Conservation (phyloP, 176 grass and related monocot species). For the Rhipidocladum racemiflorum region DNA sequence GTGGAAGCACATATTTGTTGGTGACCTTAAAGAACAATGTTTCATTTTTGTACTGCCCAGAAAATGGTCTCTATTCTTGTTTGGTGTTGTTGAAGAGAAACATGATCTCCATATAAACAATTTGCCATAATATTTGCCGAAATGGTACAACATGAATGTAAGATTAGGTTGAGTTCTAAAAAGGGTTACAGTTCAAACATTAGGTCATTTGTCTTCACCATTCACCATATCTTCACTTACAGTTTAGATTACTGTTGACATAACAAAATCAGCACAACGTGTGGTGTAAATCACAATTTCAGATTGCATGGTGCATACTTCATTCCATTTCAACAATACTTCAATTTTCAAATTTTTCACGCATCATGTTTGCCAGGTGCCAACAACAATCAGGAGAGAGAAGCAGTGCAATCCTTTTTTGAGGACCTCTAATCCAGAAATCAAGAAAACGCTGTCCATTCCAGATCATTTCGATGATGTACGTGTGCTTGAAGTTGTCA, state of each 20-base stretch:
- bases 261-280: background rate
- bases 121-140: background rate
- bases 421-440: conserved; percentile 74
- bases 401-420: conserved; percentile 97
- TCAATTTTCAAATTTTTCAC: background rate
- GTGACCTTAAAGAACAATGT: background rate
- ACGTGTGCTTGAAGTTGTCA: conserved; percentile 64
- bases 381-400: conserved; percentile 80
- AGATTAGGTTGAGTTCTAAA: background rate
- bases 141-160: background rate
- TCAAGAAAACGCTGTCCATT: conserved; percentile 64
- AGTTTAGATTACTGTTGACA: background rate
- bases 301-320: background rate
- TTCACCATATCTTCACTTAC: background rate
- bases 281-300: background rate
- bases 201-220: background rate
- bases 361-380: conserved; percentile 50
- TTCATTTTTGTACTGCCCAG: background rate
- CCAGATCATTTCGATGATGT: conserved; percentile 66
- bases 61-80: background rate
- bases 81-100: background rate
- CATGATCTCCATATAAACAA: background rate
- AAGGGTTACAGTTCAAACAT: background rate
- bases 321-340: conserved; percentile 2
- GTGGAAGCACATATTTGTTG: background rate